A percentile compares a stretch with the other conserved stretches of the same genome.
Conservation (phyloP, 768 basidiomycete genomes). For the Sistotremastrum niveocremeum region DNA sequence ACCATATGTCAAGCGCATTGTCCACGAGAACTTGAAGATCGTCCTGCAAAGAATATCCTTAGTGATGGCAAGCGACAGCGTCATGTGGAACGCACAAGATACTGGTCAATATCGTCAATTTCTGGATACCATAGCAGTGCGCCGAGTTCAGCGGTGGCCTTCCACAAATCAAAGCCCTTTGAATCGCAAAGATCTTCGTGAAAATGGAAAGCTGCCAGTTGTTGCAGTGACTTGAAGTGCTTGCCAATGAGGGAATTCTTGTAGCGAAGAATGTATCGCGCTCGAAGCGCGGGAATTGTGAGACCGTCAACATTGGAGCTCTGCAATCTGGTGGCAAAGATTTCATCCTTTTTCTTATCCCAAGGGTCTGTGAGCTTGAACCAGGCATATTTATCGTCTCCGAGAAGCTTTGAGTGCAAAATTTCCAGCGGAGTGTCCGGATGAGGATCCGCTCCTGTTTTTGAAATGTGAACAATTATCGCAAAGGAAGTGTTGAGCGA, state of each 20-base stretch:
- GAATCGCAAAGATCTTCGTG: constrained; percentile 18
- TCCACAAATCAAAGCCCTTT: constrained; percentile 15
- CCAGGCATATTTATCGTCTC: constrained; percentile 20
- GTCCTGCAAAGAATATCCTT: too few relatives aligned
- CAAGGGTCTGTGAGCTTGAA: constrained; percentile 19
- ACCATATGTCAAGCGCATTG: constrained; percentile 25
- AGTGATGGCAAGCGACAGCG: too few relatives aligned
- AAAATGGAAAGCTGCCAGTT: constrained; percentile 23
- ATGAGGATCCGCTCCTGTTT: constrained; percentile 30
- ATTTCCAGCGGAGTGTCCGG: constrained; percentile 32
- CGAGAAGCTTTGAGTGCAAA: constrained; percentile 17
- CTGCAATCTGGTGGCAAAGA: constrained; percentile 17
- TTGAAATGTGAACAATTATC: too few relatives aligned
- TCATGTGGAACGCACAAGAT: constrained; percentile 5
- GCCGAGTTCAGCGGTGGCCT: constrained; percentile 9
- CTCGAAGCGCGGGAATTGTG: constrained; percentile 19
- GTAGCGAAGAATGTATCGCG: constrained; percentile 30
- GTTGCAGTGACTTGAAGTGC: constrained; percentile 27
- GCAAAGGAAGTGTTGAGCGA: too few relatives aligned
- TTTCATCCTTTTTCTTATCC: constrained; percentile 14
- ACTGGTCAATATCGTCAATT: constrained; percentile 5
- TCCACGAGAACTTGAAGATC: constrained; percentile 14
- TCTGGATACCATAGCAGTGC: constrained; percentile 7
- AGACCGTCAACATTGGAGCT: constrained; percentile 15
- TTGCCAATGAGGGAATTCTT: constrained; percentile 27